Conservation (phyloP, 192 early-diverging fungal species). For the Coemansia sp. region DNA sequence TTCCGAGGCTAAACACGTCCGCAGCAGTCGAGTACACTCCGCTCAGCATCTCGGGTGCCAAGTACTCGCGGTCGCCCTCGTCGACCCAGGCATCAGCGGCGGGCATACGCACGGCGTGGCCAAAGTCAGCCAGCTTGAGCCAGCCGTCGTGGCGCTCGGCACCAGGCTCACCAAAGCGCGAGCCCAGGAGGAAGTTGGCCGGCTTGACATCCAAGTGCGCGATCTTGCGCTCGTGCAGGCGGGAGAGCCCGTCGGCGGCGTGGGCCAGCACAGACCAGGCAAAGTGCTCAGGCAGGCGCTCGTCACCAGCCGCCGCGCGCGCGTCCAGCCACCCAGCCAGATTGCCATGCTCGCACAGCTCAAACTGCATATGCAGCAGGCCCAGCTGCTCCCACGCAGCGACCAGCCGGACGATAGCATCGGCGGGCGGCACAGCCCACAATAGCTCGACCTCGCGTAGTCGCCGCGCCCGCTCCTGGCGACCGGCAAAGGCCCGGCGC, state of each 20-base stretch:
- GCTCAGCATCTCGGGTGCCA: conserved; percentile 84
- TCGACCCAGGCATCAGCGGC: conserved; percentile 34
- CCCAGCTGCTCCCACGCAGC: conserved; percentile 93
- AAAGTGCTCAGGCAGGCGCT: conserved; percentile 56
- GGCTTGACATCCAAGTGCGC: conserved; percentile 94
- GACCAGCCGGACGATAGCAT: conserved; percentile 69
- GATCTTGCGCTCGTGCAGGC: conserved; percentile 70
- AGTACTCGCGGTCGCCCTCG: conserved; percentile 93
- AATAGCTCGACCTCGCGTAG: conserved; percentile 84
- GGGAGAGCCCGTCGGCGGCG: conserved; percentile 61
- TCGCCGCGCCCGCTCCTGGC: conserved; percentile 66
- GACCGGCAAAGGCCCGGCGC: conserved; percentile 66
- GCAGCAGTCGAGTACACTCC: conserved; percentile 72
- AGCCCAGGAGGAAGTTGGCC: conserved; percentile 76
- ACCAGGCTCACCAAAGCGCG: conserved; percentile 24
- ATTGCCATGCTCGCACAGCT: conserved; percentile 82
- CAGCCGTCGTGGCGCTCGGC: conserved; percentile 54
- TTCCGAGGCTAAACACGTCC: conserved; percentile 92
- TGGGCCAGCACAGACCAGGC: conserved; percentile 70
- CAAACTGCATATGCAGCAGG: conserved; percentile 84
- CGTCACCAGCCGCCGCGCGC: conserved; percentile 12
- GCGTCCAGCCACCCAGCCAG: conserved; percentile 46
- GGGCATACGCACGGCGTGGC: conserved; percentile 62
- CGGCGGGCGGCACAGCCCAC: conserved; percentile 62
- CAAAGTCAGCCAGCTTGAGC: conserved; percentile 93